Percentiles rank a stretch among this genome's conserved stretches.
Conservation (phyloP, 805 yeast species). For the Pichia exigua region DNA sequence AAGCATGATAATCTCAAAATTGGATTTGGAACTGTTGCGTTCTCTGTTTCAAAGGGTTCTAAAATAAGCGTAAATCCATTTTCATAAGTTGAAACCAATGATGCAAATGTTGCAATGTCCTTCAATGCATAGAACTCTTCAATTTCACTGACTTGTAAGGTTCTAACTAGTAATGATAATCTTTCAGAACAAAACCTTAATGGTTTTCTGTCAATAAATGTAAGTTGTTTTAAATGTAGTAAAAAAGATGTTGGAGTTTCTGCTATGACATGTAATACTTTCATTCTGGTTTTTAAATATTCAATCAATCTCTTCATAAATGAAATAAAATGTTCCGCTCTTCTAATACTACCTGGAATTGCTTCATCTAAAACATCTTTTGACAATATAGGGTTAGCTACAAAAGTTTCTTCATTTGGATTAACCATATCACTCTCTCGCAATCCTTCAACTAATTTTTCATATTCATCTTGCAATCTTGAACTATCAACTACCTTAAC, state of each 20-base stretch:
- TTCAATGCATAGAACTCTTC: conserved; percentile 91
- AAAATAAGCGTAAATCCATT: conserved; percentile 83
- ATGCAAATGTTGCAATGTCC: conserved; percentile 95
- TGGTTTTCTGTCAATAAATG: conserved; percentile 90
- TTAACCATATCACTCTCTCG: conserved; percentile 65
- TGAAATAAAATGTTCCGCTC: conserved; percentile 95
- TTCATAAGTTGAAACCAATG: conserved; percentile 91
- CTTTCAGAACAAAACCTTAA: conserved; percentile 88
- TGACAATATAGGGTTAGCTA: conserved; percentile 84
- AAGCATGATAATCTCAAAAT: conserved; percentile 86
- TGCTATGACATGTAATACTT: conserved; percentile 93
- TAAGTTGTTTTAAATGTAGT: conserved; percentile 86
- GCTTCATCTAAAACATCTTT: conserved; percentile 85
- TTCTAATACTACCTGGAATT: conserved; percentile 91
- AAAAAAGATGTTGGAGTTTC: conserved; percentile 93
- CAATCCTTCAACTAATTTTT: conserved; percentile 81
- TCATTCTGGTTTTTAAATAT: conserved; percentile 93
- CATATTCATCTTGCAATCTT: conserved; percentile 83
- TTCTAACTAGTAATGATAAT: conserved; percentile 77
- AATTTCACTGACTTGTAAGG: conserved; percentile 77
- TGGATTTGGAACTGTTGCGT: conserved; percentile 94
- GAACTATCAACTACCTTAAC: conserved; percentile 78
- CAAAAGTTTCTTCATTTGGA: conserved; percentile 57
- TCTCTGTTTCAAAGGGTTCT: conserved; percentile 94
- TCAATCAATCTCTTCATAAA: conserved; percentile 89